Evolutionary conservation across 495 filamentous ascomycete genomes (phyloP).

Genomic region (Glutinoglossum americanum): DNA sequence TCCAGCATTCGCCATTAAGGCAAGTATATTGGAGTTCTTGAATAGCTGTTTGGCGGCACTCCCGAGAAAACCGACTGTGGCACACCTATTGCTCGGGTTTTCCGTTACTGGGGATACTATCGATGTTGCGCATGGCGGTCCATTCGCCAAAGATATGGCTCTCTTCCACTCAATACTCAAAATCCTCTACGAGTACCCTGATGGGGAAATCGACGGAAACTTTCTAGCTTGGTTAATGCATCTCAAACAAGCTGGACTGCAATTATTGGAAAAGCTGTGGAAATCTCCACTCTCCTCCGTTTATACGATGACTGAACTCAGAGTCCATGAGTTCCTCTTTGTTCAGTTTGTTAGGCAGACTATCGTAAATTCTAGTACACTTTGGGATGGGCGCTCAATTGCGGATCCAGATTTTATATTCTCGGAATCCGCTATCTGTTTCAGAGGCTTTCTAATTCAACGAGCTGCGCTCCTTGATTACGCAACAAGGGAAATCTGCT

Average conservation of each 20-base stretch:
- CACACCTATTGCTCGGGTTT: slow-evolving; percentile 82
- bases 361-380: slow-evolving; percentile 35
- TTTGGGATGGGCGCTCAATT: slow-evolving; percentile 44
- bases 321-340: slow-evolving; percentile 51
- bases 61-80: slow-evolving; percentile 54
- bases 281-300: slow-evolving; percentile 56
- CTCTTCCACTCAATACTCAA: slow-evolving; percentile 64
- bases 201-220: slow-evolving; percentile 34
- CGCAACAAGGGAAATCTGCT: slow-evolving; percentile 59
- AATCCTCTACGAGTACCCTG: slow-evolving; percentile 38
- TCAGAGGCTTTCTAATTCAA: slow-evolving; percentile 51
- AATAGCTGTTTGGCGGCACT: slow-evolving; percentile 51
- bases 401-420: slow-evolving; percentile 39
- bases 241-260: slow-evolving; percentile 52
- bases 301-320: slow-evolving; percentile 55
- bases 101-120: slow-evolving; percentile 44
- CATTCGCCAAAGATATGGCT: slow-evolving; percentile 45
- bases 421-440: slow-evolving; percentile 35
- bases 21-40: slow-evolving; percentile 61
- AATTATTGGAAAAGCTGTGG: slow-evolving; percentile 65
- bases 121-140: slow-evolving; percentile 34
- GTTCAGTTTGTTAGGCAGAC: slow-evolving; percentile 41
- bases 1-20: slow-evolving; percentile 51
- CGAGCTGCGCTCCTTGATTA: slow-evolving; percentile 64
- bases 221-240: slow-evolving; percentile 42